Evolutionary conservation across 2,329 filamentous ascomycete species (phyloP).

Genomic region (Sporothrix brunneoviolacea): DNA sequence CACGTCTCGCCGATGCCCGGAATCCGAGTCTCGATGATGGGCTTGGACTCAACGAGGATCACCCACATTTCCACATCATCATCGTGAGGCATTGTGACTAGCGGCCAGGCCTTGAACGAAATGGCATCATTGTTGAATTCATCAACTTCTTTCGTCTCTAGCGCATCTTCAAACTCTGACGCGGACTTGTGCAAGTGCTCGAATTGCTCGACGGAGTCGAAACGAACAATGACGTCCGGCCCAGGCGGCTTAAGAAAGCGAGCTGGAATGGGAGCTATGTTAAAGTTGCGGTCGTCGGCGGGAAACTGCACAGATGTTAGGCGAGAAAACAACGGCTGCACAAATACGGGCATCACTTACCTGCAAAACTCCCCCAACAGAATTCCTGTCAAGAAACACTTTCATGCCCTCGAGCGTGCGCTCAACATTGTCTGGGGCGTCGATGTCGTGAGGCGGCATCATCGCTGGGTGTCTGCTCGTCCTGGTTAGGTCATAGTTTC

Average conservation of each 20-base stretch:
- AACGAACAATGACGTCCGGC: conserved; percentile 5
- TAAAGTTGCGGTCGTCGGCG: not conserved
- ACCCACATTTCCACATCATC: conserved; percentile 16
- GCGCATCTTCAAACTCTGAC: conserved; percentile 14
- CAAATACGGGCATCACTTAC: not conserved
- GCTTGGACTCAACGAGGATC: conserved; percentile 13
- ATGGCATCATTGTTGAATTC: conserved; percentile 29
- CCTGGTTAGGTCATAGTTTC: no score
- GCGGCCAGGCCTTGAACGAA: conserved; percentile 16
- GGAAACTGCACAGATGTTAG: not conserved
- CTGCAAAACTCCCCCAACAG: conserved; percentile 5
- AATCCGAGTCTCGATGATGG: not conserved
- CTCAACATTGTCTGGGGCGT: conserved; percentile 1
- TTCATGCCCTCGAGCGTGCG: conserved; percentile 1
- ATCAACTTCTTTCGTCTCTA: conserved; percentile 23
- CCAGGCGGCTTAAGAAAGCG: not conserved
- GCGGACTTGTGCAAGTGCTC: conserved; percentile 13
- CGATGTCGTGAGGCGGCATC: not conserved
- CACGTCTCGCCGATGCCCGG: conserved; percentile 17
- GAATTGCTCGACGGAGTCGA: conserved; percentile 16
- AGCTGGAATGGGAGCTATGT: not conserved
- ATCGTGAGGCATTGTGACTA: conserved; percentile 5
- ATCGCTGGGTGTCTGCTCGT: no score
- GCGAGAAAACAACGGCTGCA: no score
- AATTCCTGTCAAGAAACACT: not conserved